Evolutionary conservation across 495 filamentous ascomycete species (phyloP), one percentile per base, ranked within the genome.

Genomic region (Hypoxylon rickii): DNA sequence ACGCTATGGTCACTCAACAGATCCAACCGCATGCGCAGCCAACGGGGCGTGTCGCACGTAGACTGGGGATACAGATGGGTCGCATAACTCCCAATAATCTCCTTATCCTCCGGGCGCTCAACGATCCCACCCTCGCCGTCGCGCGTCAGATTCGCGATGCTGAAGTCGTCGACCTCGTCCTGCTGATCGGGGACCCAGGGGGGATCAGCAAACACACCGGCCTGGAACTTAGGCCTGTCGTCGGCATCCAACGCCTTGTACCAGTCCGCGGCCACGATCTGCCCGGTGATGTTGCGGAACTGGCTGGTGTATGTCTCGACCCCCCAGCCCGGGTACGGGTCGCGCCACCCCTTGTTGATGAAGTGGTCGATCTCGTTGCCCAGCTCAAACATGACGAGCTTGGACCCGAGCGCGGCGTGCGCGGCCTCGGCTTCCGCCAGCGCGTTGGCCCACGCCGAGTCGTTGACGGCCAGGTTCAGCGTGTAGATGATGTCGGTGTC

Each of bases 101-200:
- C 33, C 7, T 32, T 17, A 54, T 95, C 89, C 55, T 76, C 72
- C 6, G 91, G 68, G 21, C 89, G 76, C 57, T 82, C 74, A 29
- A 75, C 75, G 71, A 93, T 92, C 3, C 81, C 85, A 2, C 64
- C 66, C 59, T 87, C 82, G 6, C 81, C 84, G 1, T 65, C 65
- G 55, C 85, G 79, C 51, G 65, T 68, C 20, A 68, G 22, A 11
- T 68, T 68, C 48, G 29, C 52, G 21, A 69, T 65, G 34, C 54
- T 59, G 44, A 69, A 67, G 16, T 69, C 64, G 34, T 69, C 67
- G 11, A 52, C 11, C 47, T 69, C 67, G 40, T 67, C 67, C 21
- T 67, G 64, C 40, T 69, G 67, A 32, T 69, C 67, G 3, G 61
- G 67, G 0, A 69, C 67, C 48, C 59, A 55, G 1, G 67, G 67